Percentiles rank a stretch among this genome's conserved stretches.
Conservation (phyloP, 164 flowering plant species). For the Annona squamosa region DNA sequence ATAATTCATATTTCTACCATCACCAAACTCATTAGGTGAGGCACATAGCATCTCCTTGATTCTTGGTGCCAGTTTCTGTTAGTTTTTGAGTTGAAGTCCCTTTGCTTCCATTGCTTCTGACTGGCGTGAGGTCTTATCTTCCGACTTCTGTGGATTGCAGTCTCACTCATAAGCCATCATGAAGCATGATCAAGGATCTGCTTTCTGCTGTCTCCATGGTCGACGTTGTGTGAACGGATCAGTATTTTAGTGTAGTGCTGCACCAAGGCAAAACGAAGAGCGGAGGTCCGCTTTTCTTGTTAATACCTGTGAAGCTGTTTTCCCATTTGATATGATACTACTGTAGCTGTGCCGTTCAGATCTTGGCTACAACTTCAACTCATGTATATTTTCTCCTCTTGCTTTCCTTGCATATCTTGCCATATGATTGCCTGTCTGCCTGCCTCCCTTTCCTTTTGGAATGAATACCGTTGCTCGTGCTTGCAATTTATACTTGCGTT, state of each 20-base stretch:
- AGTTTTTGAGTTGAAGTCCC: background rate
- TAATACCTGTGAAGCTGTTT: background rate
- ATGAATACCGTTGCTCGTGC: too few relatives aligned
- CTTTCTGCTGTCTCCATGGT: background rate
- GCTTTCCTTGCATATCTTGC: too few relatives aligned
- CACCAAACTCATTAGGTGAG: conserved; percentile 6
- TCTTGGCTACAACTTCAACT: too few relatives aligned
- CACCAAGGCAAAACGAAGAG: background rate
- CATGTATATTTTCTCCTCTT: too few relatives aligned
- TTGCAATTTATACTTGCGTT: too few relatives aligned
- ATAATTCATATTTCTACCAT: background rate
- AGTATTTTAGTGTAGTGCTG: background rate
- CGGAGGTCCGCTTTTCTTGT: background rate
- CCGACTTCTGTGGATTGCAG: background rate
- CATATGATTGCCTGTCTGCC: too few relatives aligned
- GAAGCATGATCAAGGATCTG: background rate
- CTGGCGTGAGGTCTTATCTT: background rate
- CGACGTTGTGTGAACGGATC: background rate
- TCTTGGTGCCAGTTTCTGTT: background rate
- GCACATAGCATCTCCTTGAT: background rate
- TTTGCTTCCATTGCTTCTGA: background rate
- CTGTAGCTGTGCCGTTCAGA: too few relatives aligned
- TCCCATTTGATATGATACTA: background rate
- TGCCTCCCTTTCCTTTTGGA: too few relatives aligned
- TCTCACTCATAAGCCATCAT: background rate